These are phyloP conservation scores for Monoraphidium neglectum DNA, from an alignment of 139 green algal species.

Conservation along the genomic window DNA sequence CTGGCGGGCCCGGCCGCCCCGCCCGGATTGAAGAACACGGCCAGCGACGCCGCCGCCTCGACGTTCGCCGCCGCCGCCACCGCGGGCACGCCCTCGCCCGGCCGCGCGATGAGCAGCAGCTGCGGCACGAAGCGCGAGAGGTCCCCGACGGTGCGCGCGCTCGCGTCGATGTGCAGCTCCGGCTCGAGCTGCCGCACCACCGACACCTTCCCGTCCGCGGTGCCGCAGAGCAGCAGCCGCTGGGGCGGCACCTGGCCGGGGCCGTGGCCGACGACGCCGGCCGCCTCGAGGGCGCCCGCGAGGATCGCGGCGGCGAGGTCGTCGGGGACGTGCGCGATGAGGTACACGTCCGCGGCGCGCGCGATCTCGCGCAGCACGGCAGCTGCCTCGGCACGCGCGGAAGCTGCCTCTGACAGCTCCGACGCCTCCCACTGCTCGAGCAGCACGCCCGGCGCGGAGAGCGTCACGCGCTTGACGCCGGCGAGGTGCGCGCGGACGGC, in stretches of 20 bases:
- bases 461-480: conserved; percentile 58
- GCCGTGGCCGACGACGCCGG: conserved; percentile 29
- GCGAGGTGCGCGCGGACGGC: conserved; percentile 49
- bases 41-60: conserved; percentile 12
- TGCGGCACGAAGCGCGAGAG: conserved; percentile 73
- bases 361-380: conserved; percentile 52
- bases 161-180: conserved; percentile 77
- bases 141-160: conserved; percentile 56
- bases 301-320: conserved; percentile 59
- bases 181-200: conserved; percentile 85
- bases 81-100: conserved; percentile 7
- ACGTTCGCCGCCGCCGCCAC: conserved; percentile 23
- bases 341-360: conserved; percentile 29
- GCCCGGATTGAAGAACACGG: conserved; percentile 15
- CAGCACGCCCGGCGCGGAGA: conserved; percentile 70
- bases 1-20: too few relatives aligned
- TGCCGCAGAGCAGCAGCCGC: conserved; percentile 78
- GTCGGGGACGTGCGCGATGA: conserved; percentile 53
- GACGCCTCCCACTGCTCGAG: conserved; percentile 50
- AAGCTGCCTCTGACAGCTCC: conserved; percentile 65
- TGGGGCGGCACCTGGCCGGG: conserved; percentile 47
- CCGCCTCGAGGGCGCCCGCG: conserved; percentile 53
- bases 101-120: conserved; percentile 49
- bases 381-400: conserved; percentile 40
- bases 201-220: conserved; percentile 74